Evolutionary conservation across 306 rosid species (phyloP), one percentile per base, ranked within the genome.

Genomic region (Prunus kanzakura): DNA sequence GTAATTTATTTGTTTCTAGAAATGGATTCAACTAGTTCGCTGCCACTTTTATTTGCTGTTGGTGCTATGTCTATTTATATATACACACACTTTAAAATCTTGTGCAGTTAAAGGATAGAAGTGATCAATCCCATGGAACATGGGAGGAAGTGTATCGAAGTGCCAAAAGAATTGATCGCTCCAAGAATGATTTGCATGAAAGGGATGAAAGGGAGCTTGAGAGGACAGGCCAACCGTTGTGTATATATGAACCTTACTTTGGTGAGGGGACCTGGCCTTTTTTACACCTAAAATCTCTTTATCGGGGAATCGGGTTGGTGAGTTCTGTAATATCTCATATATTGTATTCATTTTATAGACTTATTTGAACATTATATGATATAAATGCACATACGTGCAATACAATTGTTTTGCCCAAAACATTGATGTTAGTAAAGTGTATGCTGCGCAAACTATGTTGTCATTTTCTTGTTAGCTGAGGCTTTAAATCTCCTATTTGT

Each of bases 211-310:
- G 97, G 76, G 99, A 96, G 83, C 93, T 96, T 82, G 94, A 89
- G 89, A 87, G 99, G 74, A 93, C 94, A 15, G 99, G 98, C 72
- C 99, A 96, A 69, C 91, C 93, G 4, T 78, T 96, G 60, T 80
- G 94, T 88, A 96, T 96, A 81, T 96, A 96, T 76, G 99, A 96
- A 82, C 99, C 98, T 76, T 96, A 93, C 83, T 80, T 74, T 46
- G 99, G 99, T 55, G 94, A 91, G 88, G 98, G 99, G 74, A 80
- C 87, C 77, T 96, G 99, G 99, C 89, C 97, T 67, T 96, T 96
- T 84, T 91, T 96, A 75, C 99, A 96, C 84, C 20, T 38, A 20
- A 81, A 70, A 76, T 82, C 98, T 72, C 94, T 96, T 72, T 93
- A 96, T 77, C 97, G 96, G 20, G 99, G 99, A 81, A 81, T 96